Conservation (phyloP, 768 basidiomycete genomes). For the Arthromyces matolae region DNA sequence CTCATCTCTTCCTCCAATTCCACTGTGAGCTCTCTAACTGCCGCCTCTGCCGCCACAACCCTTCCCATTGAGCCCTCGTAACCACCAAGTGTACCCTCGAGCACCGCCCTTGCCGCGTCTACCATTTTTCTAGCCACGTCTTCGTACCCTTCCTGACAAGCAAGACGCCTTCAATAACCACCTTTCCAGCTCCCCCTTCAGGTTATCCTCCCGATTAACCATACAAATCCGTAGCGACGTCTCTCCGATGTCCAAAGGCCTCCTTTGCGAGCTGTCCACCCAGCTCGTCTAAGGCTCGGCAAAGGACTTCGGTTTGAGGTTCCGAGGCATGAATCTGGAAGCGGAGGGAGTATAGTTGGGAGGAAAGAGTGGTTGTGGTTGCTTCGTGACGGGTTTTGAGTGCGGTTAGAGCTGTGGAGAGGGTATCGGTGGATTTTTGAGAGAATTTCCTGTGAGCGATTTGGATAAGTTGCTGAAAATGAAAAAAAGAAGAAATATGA, state of each 20-base stretch:
- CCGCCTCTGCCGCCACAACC: constrained; percentile 43
- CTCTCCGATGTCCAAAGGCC: constrained; percentile 66
- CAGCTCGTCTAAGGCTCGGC: constrained; percentile 61
- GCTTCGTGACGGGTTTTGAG: constrained; percentile 62
- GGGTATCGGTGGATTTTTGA: constrained; percentile 62
- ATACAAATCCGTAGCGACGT: constrained; percentile 66
- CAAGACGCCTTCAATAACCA: constrained; percentile 55
- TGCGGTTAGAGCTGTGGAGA: constrained; percentile 57
- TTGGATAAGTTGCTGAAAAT: too few relatives aligned
- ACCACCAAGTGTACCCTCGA: constrained; percentile 24
- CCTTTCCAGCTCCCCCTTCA: constrained; percentile 49
- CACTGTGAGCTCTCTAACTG: constrained; percentile 47
- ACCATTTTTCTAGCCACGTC: constrained; percentile 20
- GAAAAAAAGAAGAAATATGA: neutral
- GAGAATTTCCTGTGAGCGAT: constrained; percentile 77
- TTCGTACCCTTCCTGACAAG: too few relatives aligned
- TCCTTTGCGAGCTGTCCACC: constrained; percentile 70
- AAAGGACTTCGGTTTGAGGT: constrained; percentile 44
- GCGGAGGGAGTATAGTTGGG: constrained; percentile 44
- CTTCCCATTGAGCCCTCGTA: constrained; percentile 47
- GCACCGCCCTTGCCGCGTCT: constrained; percentile 19
- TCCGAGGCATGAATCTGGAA: constrained; percentile 42
- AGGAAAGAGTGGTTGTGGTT: constrained; percentile 52
- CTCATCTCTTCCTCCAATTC: constrained; percentile 58
- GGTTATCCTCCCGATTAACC: constrained; percentile 59